These are phyloP conservation scores for Thuja plicata DNA, from an alignment of 83 land plant genomes.

Conservation along the genomic window DNA sequence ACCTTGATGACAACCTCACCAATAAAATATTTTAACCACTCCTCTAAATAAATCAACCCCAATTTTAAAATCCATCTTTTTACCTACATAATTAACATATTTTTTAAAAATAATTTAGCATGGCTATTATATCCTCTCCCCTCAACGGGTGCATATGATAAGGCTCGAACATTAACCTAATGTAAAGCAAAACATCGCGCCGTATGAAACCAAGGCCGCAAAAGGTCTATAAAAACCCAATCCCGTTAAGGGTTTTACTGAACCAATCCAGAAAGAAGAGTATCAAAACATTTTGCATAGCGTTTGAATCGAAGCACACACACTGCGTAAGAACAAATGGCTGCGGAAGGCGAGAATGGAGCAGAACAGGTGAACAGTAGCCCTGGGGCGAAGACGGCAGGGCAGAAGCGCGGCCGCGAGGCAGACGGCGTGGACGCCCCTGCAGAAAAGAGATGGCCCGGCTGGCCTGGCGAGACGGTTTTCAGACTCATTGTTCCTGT, in stretches of 20 bases:
- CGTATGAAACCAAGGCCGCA: neutral
- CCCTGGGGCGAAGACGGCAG: neutral
- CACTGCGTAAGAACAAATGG: neutral
- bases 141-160: no score
- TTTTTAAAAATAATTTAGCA: no score
- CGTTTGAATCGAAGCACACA: no score
- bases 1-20: no score
- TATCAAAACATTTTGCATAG: no score
- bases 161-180: no score
- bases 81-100: no score
- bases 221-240: neutral
- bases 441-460: conserved; percentile 60
- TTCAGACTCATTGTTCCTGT: conserved; percentile 66
- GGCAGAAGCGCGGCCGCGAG: conserved; percentile 11
- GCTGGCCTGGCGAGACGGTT: conserved; percentile 74
- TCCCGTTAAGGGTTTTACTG: neutral
- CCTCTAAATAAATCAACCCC: no score
- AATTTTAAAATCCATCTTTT: no score
- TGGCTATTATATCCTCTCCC: no score
- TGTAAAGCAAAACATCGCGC: no score
- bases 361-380: neutral
- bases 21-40: no score
- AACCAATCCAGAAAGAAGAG: neutral
- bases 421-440: neutral
- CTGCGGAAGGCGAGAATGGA: neutral